These are phyloP conservation scores for Sclerotinia minor DNA, from an alignment of 2,329 filamentous ascomycete species.

Conservation along the genomic window DNA sequence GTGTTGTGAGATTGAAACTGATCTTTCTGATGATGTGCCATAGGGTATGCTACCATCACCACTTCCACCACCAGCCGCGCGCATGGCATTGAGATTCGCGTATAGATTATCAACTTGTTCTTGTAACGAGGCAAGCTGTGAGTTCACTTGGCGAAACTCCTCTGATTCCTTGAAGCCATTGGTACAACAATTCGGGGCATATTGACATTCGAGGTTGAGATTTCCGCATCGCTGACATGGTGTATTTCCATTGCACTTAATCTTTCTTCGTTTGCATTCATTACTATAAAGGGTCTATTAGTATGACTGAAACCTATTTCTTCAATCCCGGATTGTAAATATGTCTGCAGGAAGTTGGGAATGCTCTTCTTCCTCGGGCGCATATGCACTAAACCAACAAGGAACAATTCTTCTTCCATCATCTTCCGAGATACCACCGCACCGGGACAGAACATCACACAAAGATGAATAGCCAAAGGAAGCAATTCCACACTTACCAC, in stretches of 20 bases:
- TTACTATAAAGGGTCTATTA: slow-evolving; percentile 47
- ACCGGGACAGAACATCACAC: neutral
- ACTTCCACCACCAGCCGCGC: slow-evolving; percentile 27
- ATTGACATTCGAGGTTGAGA: slow-evolving; percentile 65
- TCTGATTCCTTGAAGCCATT: slow-evolving; percentile 90
- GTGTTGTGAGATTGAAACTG: slow-evolving; percentile 37
- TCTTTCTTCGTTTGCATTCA: slow-evolving; percentile 73
- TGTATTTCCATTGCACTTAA: slow-evolving; percentile 71
- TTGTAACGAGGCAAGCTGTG: slow-evolving; percentile 73
- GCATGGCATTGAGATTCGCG: slow-evolving; percentile 61
- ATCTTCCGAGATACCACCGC: neutral
- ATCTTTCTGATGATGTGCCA: slow-evolving; percentile 33
- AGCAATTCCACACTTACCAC: slow-evolving; percentile 37
- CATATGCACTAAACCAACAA: neutral
- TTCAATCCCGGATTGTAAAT: neutral
- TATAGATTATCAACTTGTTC: slow-evolving; percentile 81
- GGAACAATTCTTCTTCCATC: neutral
- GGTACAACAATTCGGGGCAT: slow-evolving; percentile 65
- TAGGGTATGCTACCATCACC: slow-evolving; percentile 15
- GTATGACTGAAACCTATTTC: neutral
- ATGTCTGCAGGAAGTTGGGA: neutral
- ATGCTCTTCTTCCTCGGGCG: neutral
- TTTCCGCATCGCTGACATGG: slow-evolving; percentile 69
- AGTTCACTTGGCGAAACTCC: slow-evolving; percentile 80
- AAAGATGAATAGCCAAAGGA: neutral